Percentiles rank a stretch among this genome's conserved stretches.
Evolutionary conservation across 176 grass and related monocot genomes (phyloP).

Genomic region (Paspalum vaginatum): DNA sequence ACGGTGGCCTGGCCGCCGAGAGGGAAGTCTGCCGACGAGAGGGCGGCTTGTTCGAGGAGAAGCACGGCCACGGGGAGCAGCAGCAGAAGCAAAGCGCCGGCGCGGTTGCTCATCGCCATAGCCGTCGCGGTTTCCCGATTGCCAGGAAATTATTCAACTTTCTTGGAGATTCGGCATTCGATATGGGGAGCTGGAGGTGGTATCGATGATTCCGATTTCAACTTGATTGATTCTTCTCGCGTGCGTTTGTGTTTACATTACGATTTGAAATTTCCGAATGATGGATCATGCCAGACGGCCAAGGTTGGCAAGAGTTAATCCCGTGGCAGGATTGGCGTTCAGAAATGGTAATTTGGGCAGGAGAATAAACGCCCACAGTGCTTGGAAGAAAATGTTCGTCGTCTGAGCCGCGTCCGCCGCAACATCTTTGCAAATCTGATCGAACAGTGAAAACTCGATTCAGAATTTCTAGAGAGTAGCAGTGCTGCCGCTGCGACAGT

Average conservation of each 20-base stretch:
- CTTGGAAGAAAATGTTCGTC: neutral
- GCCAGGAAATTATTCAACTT: neutral
- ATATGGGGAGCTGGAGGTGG: neutral
- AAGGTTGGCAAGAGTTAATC: slow-evolving; percentile 28
- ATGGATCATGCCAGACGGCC: neutral
- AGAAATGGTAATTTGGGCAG: slow-evolving; percentile 26
- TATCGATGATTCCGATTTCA: neutral
- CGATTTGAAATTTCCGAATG: neutral
- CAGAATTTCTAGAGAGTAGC: neutral
- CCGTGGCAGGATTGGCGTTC: slow-evolving; percentile 21
- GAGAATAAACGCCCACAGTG: neutral
- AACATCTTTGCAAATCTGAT: neutral
- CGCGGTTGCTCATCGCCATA: neutral
- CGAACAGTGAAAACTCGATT: neutral
- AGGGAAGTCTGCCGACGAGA: slow-evolving; percentile 31
- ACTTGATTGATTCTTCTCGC: slow-evolving; percentile 3
- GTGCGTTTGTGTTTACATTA: slow-evolving; percentile 12
- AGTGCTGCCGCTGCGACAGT: neutral
- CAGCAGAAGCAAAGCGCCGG: neutral
- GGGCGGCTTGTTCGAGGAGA: slow-evolving; percentile 5
- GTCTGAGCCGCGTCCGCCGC: neutral
- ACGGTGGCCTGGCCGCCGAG: slow-evolving; percentile 36
- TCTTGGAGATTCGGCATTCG: neutral
- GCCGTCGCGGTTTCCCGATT: neutral
- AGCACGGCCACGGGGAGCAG: slow-evolving; percentile 22